Percentiles rank a stretch among this genome's conserved stretches.
These are phyloP conservation scores for Blepharisma stoltei DNA, from an alignment of 73 alveolate species.

Conservation along the genomic window DNA sequence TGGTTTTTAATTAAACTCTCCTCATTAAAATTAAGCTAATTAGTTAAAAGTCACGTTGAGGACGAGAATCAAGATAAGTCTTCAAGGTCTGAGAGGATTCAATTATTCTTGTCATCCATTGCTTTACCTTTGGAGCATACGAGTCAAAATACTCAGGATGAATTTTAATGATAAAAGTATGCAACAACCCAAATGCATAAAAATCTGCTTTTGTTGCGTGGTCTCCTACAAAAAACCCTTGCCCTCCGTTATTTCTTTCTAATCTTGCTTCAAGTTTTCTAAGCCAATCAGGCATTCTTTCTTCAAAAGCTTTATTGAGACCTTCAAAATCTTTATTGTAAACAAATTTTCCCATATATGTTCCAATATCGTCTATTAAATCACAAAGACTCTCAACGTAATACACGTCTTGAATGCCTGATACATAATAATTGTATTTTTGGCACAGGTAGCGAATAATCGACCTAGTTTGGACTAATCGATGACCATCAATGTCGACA, in stretches of 20 bases:
- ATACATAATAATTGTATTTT: background rate
- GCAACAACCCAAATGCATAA: background rate
- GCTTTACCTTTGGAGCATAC: too few species aligned
- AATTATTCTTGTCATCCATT: too few species aligned
- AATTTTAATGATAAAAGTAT: too few species aligned
- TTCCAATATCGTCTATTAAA: background rate
- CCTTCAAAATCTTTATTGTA: background rate
- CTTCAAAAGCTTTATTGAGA: background rate
- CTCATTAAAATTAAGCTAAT: too few species aligned
- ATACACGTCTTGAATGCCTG: background rate
- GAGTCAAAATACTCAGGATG: too few species aligned
- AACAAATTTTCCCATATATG: background rate
- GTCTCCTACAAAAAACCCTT: background rate
- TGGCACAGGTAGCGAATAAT: slow-evolving; percentile 37
- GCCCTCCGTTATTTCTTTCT: background rate
- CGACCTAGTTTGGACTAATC: slow-evolving; percentile 35
- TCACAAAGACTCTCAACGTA: background rate
- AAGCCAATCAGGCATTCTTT: background rate
- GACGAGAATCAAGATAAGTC: too few species aligned
- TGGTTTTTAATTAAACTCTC: too few species aligned
- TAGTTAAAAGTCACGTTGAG: too few species aligned
- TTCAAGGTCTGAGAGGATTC: too few species aligned
- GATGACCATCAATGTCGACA: slow-evolving; percentile 39
- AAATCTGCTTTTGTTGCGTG: background rate
- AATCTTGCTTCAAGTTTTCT: slow-evolving; percentile 1